These are phyloP conservation scores for Viridothelium virens DNA, from an alignment of 495 filamentous ascomycete genomes.

Conservation along the genomic window DNA sequence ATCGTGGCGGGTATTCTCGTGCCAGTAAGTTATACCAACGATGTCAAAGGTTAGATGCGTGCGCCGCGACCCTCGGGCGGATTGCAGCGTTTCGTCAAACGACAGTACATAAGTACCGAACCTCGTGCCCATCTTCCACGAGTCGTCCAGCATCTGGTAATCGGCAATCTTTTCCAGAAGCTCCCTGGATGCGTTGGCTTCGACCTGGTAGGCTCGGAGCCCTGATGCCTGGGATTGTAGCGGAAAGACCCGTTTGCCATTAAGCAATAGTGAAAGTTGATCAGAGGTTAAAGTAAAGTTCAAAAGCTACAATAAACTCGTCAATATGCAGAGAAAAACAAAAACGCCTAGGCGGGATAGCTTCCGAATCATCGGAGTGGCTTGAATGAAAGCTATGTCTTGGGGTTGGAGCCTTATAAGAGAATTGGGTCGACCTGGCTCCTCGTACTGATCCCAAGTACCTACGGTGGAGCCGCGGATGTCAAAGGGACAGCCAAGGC, in stretches of 20 bases:
- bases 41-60: not conserved
- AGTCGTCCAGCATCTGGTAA: not conserved
- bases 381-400: no score
- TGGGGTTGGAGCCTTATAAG: not conserved
- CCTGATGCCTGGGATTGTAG: not conserved
- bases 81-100: conserved; percentile 2
- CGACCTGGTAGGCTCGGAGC: not conserved
- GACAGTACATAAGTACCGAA: not conserved
- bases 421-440: conserved; percentile 6
- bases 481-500: conserved; percentile 1
- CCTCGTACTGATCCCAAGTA: not conserved
- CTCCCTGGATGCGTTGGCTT: not conserved
- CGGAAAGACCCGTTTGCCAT: not conserved
- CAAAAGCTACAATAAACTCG: not conserved
- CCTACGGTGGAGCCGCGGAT: not conserved
- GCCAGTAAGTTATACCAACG: not conserved
- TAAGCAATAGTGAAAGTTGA: not conserved
- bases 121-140: not conserved
- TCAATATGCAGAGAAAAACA: not conserved
- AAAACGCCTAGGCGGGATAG: not conserved
- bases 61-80: not conserved
- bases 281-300: conserved; percentile 8
- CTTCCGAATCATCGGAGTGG: no score
- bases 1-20: not conserved
- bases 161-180: conserved; percentile 2